phyloP scores from a whole-genome alignment of 176 grass and related monocot genomes.

The Eragrostis curvula region DNA sequence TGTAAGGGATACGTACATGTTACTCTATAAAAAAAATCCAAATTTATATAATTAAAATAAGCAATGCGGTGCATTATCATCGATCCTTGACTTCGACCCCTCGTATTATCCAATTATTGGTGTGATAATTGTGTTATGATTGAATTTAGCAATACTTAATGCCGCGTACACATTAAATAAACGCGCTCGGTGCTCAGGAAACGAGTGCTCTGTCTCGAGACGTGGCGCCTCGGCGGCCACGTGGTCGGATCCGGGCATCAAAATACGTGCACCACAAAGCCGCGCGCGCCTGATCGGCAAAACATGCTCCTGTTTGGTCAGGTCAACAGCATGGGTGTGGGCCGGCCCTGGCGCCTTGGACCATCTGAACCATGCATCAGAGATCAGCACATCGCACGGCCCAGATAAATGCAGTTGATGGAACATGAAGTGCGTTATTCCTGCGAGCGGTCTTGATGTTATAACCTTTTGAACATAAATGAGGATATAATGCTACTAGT shows the following conservation, averaged over 20 bases:
- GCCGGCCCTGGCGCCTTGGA: background rate
- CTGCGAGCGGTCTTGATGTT: background rate
- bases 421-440: background rate
- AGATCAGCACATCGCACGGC: conserved; percentile 4
- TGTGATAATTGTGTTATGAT: conserved; percentile 22
- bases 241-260: background rate
- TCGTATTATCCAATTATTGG: conserved; percentile 24
- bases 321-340: conserved; percentile 16
- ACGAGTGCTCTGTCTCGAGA: background rate
- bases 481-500: too few relatives aligned
- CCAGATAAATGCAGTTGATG: conserved; percentile 1
- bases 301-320: background rate
- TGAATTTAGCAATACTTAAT: conserved; percentile 34
- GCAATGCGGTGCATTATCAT: background rate
- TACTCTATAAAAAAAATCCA: background rate
- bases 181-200: background rate
- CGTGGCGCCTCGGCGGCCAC: conserved; percentile 21
- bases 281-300: background rate
- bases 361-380: background rate
- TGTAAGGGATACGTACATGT: background rate
- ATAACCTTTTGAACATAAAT: too few relatives aligned
- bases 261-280: background rate
- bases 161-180: background rate
- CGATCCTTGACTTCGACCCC: background rate
- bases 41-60: background rate